Conservation (phyloP, 2,329 filamentous ascomycete species). For the Penicillium sumatraense region DNA sequence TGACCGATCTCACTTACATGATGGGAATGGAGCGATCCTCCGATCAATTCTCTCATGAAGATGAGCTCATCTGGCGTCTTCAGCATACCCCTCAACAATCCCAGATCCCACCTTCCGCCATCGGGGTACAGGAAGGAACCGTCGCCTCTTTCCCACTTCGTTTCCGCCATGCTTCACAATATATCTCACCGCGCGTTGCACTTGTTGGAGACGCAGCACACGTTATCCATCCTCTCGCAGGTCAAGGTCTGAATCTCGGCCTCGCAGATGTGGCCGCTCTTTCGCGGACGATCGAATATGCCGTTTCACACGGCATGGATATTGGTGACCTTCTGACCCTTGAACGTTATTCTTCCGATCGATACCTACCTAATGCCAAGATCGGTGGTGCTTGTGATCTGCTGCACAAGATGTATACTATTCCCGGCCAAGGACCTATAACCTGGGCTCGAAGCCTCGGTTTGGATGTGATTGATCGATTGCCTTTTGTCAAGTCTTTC, state of each 20-base stretch:
- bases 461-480: slow-evolving; percentile 72
- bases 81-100: slow-evolving; percentile 66
- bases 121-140: slow-evolving; percentile 75
- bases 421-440: slow-evolving; percentile 72
- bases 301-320: slow-evolving; percentile 83
- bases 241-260: slow-evolving; percentile 92
- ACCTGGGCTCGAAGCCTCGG: slow-evolving; percentile 80
- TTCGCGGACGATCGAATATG: slow-evolving; percentile 72
- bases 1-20: slow-evolving; percentile 82
- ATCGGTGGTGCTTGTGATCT: slow-evolving; percentile 80
- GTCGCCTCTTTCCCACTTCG: slow-evolving; percentile 90
- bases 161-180: slow-evolving; percentile 91
- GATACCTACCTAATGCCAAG: slow-evolving; percentile 83
- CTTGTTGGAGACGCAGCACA: slow-evolving; percentile 94
- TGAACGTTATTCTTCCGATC: slow-evolving; percentile 78
- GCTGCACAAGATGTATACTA: slow-evolving; percentile 88
- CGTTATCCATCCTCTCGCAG: slow-evolving; percentile 90
- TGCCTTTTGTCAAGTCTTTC: slow-evolving; percentile 78
- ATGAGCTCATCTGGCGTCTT: slow-evolving; percentile 84
- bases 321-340: slow-evolving; percentile 78
- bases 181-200: slow-evolving; percentile 86
- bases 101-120: slow-evolving; percentile 67
- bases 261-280: slow-evolving; percentile 86
- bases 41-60: slow-evolving; percentile 57
- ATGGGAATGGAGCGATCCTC: slow-evolving; percentile 62